Conservation (phyloP, 2,329 filamentous ascomycete species). For the Neonectria neomacrospora region DNA sequence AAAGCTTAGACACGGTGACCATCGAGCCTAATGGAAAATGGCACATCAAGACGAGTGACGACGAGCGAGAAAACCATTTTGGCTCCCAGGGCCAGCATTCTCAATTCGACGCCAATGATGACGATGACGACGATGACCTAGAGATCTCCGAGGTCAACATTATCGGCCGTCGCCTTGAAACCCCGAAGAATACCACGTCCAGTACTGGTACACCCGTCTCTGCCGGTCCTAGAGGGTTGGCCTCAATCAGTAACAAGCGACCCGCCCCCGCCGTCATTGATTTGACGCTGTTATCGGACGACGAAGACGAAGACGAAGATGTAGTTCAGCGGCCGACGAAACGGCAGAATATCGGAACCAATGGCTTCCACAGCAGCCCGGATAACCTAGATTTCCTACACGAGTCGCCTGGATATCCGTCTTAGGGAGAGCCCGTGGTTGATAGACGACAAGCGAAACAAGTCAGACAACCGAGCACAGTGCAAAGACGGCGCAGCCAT, state of each 20-base stretch:
- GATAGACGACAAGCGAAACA: slow-evolving; percentile 21
- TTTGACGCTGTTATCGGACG: slow-evolving; percentile 66
- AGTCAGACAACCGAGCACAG: slow-evolving; percentile 25
- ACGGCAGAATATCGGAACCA: slow-evolving; percentile 52
- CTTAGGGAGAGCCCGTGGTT: slow-evolving; percentile 33
- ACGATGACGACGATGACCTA: slow-evolving; percentile 62
- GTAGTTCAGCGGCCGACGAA: slow-evolving; percentile 59
- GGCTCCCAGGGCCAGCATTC: slow-evolving; percentile 23
- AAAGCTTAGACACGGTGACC: slow-evolving; percentile 82
- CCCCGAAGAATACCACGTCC: slow-evolving; percentile 51
- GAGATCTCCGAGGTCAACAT: slow-evolving; percentile 58
- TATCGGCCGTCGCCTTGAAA: slow-evolving; percentile 50
- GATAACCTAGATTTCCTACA: slow-evolving; percentile 36
- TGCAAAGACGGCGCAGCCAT: slow-evolving; percentile 2
- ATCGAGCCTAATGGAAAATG: slow-evolving; percentile 90
- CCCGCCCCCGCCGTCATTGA: slow-evolving; percentile 66
- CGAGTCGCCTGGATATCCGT: slow-evolving; percentile 38
- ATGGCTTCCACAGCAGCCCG: slow-evolving; percentile 38
- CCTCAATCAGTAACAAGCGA: slow-evolving; percentile 58
- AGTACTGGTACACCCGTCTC: slow-evolving; percentile 53
- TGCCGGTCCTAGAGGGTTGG: slow-evolving; percentile 49
- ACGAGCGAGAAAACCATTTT: slow-evolving; percentile 42
- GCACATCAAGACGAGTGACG: slow-evolving; percentile 58
- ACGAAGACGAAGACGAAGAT: slow-evolving; percentile 65
- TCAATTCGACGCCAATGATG: slow-evolving; percentile 51